Evolutionary conservation across 2,329 filamentous ascomycete species (phyloP).

Genomic region (Neoascochyta sp.): DNA sequence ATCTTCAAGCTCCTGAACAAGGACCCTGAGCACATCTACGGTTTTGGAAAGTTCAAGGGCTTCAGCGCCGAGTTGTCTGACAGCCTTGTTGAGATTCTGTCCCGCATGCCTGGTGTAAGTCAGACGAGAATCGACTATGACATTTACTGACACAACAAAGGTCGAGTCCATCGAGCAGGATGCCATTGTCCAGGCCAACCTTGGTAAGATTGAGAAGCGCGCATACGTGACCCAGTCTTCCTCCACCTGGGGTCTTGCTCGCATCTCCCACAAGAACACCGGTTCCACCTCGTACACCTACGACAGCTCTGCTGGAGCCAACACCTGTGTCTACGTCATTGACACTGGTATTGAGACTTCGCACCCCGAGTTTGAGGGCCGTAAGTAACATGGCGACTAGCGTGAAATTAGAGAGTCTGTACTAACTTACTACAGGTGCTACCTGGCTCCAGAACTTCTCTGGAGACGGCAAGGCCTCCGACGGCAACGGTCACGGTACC

Average conservation of each 20-base stretch:
- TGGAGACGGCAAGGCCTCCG: conserved; percentile 33
- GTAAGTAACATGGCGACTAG: no score
- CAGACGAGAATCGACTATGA: neutral
- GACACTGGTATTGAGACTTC: conserved; percentile 60
- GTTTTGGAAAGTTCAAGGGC: conserved; percentile 39
- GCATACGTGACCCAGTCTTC: conserved; percentile 39
- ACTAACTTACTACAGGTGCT: conserved; percentile 22
- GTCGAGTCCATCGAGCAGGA: no score
- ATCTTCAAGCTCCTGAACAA: conserved; percentile 25
- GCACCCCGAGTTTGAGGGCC: conserved; percentile 47
- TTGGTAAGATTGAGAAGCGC: conserved; percentile 26
- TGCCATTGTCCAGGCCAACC: conserved; percentile 31
- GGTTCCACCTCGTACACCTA: conserved; percentile 38
- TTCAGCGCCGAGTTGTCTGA: conserved; percentile 37
- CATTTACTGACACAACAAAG: conserved; percentile 12
- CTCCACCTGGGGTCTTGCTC: conserved; percentile 42
- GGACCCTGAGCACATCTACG: conserved; percentile 35
- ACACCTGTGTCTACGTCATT: conserved; percentile 57
- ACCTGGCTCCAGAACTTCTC: conserved; percentile 39
- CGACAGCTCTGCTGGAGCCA: conserved; percentile 37
- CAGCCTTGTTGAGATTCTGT: conserved; percentile 27
- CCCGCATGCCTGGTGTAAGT: conserved; percentile 28
- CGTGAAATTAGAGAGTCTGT: no score
- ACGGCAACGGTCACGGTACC: conserved; percentile 42
- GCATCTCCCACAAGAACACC: conserved; percentile 36